These are phyloP conservation scores for Leucogyrophana mollusca DNA, from an alignment of 768 basidiomycete genomes.

Conservation along the genomic window DNA sequence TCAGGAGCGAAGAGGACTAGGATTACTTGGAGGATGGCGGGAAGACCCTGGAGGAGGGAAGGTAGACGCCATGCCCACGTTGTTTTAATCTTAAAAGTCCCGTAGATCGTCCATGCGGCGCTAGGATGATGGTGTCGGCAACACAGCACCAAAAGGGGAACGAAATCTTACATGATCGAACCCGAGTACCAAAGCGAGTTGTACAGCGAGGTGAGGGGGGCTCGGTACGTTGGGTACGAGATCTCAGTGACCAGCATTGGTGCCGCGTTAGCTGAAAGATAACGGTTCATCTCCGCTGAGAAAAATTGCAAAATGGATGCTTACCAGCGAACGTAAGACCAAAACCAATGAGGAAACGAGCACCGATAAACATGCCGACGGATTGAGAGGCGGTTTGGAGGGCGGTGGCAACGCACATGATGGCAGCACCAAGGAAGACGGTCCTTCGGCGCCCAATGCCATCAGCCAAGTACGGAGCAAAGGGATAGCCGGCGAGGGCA, in stretches of 20 bases:
- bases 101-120: constrained; percentile 85
- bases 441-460: constrained; percentile 65
- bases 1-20: constrained; percentile 76
- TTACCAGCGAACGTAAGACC: constrained; percentile 69
- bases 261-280: constrained; percentile 57
- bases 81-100: constrained; percentile 65
- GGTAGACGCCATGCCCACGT: constrained; percentile 86
- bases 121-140: constrained; percentile 24
- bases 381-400: constrained; percentile 72
- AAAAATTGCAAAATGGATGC: constrained; percentile 13
- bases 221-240: constrained; percentile 82
- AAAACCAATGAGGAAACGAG: constrained; percentile 77
- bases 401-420: constrained; percentile 69
- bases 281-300: neutral
- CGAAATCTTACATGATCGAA: constrained; percentile 58
- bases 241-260: constrained; percentile 85
- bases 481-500: constrained; percentile 61
- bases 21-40: constrained; percentile 63
- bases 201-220: constrained; percentile 73
- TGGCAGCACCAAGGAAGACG: constrained; percentile 65
- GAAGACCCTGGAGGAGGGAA: constrained; percentile 67
- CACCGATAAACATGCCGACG: constrained; percentile 78
- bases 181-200: constrained; percentile 89
- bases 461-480: constrained; percentile 72
- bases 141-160: constrained; percentile 4